Percentiles rank a stretch among this genome's conserved stretches.
Evolutionary conservation across 179 eudicot genomes (phyloP).

Genomic region (Beta macrorhiza): DNA sequence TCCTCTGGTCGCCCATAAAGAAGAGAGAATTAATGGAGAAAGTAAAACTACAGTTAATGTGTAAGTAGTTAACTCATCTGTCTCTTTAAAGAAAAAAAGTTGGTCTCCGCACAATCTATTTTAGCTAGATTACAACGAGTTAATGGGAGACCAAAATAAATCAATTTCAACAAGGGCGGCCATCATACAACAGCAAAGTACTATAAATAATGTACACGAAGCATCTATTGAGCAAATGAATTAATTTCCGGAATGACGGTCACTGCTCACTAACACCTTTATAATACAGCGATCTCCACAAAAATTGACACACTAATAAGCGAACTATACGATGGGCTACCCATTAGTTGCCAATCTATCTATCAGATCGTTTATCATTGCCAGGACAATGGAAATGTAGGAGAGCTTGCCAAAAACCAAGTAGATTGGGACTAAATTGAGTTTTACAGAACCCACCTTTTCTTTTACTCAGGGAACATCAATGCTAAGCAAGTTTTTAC

Average conservation of each 20-base stretch:
- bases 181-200: not conserved
- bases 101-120: not conserved
- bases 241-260: slow-evolving; percentile 6
- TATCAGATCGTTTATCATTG: slow-evolving; percentile 15
- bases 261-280: slow-evolving; percentile 18
- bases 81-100: not conserved
- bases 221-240: slow-evolving; percentile 8
- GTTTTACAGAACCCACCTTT: slow-evolving; percentile 25
- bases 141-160: not conserved
- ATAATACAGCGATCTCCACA: slow-evolving; percentile 30
- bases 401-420: slow-evolving; percentile 8
- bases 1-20: too few species aligned
- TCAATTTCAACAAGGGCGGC: not conserved
- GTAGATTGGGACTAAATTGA: slow-evolving; percentile 18
- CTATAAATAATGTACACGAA: slow-evolving; percentile 21
- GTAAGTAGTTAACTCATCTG: too few species aligned
- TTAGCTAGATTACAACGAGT: not conserved
- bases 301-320: slow-evolving; percentile 20
- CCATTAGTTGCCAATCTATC: slow-evolving; percentile 15
- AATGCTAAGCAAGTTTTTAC: slow-evolving; percentile 34
- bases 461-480: slow-evolving; percentile 10
- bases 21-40: too few species aligned
- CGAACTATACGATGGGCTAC: slow-evolving; percentile 27
- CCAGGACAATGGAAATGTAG: slow-evolving; percentile 3
- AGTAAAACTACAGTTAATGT: too few species aligned